Conservation (phyloP, 2,329 filamentous ascomycete genomes). For the Alternaria conjuncta region DNA sequence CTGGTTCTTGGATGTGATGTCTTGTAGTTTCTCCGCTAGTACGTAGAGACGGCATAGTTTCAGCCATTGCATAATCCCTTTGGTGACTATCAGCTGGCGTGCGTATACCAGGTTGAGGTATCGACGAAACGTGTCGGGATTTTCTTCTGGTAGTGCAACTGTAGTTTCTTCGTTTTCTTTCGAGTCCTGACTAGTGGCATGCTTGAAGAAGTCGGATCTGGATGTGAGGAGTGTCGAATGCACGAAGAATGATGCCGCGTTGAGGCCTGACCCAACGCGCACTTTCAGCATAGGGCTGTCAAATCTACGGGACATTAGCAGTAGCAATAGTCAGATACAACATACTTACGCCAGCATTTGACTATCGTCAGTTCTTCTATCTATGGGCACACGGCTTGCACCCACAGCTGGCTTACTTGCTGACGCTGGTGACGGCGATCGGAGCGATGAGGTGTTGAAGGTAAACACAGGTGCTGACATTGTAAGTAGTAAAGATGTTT, state of each 20-base stretch:
- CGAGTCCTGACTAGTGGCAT: neutral
- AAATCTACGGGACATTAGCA: neutral
- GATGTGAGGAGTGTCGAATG: fast-evolving
- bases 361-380: neutral
- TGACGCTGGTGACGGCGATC: too few relatives aligned
- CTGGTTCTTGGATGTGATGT: neutral
- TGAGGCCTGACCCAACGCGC: fast-evolving
- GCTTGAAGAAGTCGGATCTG: neutral
- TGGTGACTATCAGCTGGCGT: neutral
- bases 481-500: too few relatives aligned
- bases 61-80: fast-evolving
- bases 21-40: neutral
- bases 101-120: neutral
- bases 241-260: neutral
- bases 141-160: neutral
- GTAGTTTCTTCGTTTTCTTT: too few relatives aligned
- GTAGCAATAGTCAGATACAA: too few relatives aligned
- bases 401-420: too few relatives aligned
- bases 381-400: too few relatives aligned
- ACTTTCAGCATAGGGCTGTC: neutral
- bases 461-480: too few relatives aligned
- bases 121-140: fast-evolving
- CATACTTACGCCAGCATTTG: neutral
- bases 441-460: too few relatives aligned
- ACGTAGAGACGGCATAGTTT: neutral